Base-by-base conservation (phyloP, 2,329 filamentous ascomycete species). In the Emergomyces africanus region DNA sequence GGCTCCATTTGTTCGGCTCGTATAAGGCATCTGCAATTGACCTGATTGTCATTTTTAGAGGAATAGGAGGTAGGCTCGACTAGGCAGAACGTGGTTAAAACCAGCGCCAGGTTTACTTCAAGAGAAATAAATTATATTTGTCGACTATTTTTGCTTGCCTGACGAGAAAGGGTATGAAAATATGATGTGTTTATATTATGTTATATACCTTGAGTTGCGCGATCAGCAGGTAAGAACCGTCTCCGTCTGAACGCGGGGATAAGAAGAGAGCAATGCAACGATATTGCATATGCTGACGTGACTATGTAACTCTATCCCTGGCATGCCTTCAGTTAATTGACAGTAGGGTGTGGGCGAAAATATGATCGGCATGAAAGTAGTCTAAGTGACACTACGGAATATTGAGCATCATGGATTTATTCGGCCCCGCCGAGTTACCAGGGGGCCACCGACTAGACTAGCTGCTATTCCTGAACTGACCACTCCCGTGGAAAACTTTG, bases 1-100 rank as follows among this genome's bases (percentile, higher is more conserved):
- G 2, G 48, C 48, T 15, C 48, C 48, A 50, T 50, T 50, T 50
- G 75, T 20, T 20, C 39, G 39, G 18, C 39, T 42, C 39, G n/a
- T 18, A 42, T 42, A 42, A 42, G 18, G 39, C 39, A 18, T 42
- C 39, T 18, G 39, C 39, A n/a, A 42, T 42, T 8, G 39, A 20
- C 14, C n/a, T 20, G 18, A 42, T 42, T 42, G 39, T 20, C 39
- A 18, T n/a, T 42, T n/a, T 8, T n/a, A 15, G 39, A 42, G 18
- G 14, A 18, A 6, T 18, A 6, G 39, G 18, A n/a, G 18, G 39
- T 42, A 42, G 39, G 18, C 14, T n/a, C 39, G 1, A 4, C 39
- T 15, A 20, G 5, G n/a, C 39, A 42, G 18, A 42, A 42, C 5
- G 39, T 42, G 2, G 5, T n/a, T 42, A 42, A 42, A 5, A 42